Conservation (phyloP, 345 rosid species). For the Aquilaria sinensis region DNA sequence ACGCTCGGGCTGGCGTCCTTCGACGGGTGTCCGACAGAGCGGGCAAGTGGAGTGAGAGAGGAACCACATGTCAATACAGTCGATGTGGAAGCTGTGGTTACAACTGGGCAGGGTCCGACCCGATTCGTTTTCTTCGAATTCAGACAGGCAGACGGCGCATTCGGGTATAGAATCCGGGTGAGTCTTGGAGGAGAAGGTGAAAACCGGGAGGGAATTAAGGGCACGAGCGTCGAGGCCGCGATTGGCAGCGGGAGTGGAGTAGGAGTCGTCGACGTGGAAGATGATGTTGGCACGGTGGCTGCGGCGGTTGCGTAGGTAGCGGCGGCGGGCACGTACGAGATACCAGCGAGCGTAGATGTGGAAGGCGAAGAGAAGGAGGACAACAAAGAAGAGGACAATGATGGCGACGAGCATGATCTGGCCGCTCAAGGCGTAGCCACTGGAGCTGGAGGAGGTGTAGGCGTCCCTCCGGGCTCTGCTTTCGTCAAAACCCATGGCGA, state of each 20-base stretch:
- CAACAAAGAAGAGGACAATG: constrained; percentile 61
- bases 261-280: constrained; percentile 31
- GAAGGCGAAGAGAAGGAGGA: constrained; percentile 52
- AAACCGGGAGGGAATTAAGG: constrained; percentile 60
- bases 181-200: constrained; percentile 37
- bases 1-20: constrained; percentile 8
- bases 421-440: constrained; percentile 53
- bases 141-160: constrained; percentile 82
- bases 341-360: constrained; percentile 92
- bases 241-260: constrained; percentile 5
- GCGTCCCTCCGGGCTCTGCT: too few relatives aligned
- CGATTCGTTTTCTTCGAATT: constrained; percentile 68
- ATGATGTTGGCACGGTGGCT: constrained; percentile 40
- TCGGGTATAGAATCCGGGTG: constrained; percentile 39
- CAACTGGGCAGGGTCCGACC: constrained; percentile 83
- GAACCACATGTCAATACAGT: constrained; percentile 97
- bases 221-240: constrained; percentile 60
- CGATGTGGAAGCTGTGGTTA: constrained; percentile 78
- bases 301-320: constrained; percentile 34
- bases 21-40: constrained; percentile 78
- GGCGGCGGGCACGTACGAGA: constrained; percentile 60
- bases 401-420: constrained; percentile 67
- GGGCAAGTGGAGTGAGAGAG: constrained; percentile 90
- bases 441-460: too few relatives aligned
- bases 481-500: too few relatives aligned